These are phyloP conservation scores for Saccharomyces mikatae DNA, from an alignment of 805 yeast species.

Conservation along the genomic window DNA sequence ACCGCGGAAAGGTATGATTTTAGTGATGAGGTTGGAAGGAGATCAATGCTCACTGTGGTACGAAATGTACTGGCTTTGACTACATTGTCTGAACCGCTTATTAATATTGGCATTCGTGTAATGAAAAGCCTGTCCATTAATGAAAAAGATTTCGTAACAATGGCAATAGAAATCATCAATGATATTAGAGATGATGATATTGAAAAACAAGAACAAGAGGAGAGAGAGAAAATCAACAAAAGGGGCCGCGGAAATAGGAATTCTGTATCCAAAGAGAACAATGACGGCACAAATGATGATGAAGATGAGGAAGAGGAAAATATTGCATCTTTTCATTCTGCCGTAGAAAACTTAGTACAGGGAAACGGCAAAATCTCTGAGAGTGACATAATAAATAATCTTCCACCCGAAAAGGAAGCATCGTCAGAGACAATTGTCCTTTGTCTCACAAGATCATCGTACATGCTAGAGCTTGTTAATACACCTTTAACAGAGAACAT, in stretches of 20 bases:
- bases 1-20: conserved; percentile 70
- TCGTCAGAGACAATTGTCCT: conserved; percentile 43
- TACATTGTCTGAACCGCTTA: conserved; percentile 44
- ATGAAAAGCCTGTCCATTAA: conserved; percentile 63
- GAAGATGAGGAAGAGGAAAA: conserved; percentile 30
- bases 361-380: conserved; percentile 17
- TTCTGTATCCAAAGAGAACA: conserved; percentile 13
- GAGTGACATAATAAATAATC: conserved; percentile 9
- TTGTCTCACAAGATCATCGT: conserved; percentile 61
- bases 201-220: conserved; percentile 32
- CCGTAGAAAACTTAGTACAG: conserved; percentile 33
- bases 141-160: conserved; percentile 76
- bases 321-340: conserved; percentile 42
- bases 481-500: conserved; percentile 58
- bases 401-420: conserved; percentile 29
- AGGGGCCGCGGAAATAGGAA: conserved; percentile 5
- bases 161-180: conserved; percentile 76
- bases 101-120: conserved; percentile 53
- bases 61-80: conserved; percentile 54
- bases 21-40: conserved; percentile 84
- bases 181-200: conserved; percentile 68
- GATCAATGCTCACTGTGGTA: conserved; percentile 56
- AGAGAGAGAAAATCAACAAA: conserved; percentile 9
- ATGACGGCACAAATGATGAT: conserved; percentile 16
- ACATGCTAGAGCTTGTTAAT: conserved; percentile 58